Evolutionary conservation across 495 filamentous ascomycete species (phyloP).

Genomic region (Hypoxylon intermedium): DNA sequence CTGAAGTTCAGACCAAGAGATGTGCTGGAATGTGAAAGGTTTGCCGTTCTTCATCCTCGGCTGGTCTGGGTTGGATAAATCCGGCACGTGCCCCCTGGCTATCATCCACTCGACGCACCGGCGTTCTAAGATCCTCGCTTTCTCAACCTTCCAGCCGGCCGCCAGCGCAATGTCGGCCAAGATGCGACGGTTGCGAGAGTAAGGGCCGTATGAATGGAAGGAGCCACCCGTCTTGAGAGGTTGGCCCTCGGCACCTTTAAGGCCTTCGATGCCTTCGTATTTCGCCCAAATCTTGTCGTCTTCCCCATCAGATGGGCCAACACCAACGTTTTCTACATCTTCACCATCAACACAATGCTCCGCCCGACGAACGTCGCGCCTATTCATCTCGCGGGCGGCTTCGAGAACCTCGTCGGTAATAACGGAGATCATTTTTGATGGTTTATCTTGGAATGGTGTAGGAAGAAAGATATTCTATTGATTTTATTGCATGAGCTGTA

Average conservation of each 20-base stretch:
- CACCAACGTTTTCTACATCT: not conserved
- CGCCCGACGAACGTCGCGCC: conserved; percentile 2
- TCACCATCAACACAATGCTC: not conserved
- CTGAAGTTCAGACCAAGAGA: not conserved
- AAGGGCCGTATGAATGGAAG: conserved; percentile 3
- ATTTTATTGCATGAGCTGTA: too few relatives aligned
- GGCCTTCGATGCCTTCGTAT: conserved; percentile 1
- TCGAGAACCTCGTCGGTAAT: conserved; percentile 4
- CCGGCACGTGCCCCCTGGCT: not conserved
- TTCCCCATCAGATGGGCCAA: not conserved
- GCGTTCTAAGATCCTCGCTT: not conserved
- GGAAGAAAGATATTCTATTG: too few relatives aligned
- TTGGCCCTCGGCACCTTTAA: conserved; percentile 5
- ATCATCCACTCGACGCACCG: not conserved
- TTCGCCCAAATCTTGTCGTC: conserved; percentile 12
- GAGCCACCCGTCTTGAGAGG: conserved; percentile 1
- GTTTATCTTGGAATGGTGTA: too few relatives aligned
- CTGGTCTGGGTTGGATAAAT: not conserved
- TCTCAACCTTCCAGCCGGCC: not conserved
- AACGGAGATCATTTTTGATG: conserved; percentile 5
- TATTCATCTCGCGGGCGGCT: conserved; percentile 11
- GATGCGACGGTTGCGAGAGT: conserved; percentile 11
- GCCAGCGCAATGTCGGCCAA: conserved; percentile 10
- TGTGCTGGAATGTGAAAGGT: conserved; percentile 3
- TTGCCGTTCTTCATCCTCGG: not conserved